A percentile compares a stretch with the other conserved stretches of the same genome.
phyloP scores from a whole-genome alignment of 139 green algal genomes.

The Micromonas commoda region DNA sequence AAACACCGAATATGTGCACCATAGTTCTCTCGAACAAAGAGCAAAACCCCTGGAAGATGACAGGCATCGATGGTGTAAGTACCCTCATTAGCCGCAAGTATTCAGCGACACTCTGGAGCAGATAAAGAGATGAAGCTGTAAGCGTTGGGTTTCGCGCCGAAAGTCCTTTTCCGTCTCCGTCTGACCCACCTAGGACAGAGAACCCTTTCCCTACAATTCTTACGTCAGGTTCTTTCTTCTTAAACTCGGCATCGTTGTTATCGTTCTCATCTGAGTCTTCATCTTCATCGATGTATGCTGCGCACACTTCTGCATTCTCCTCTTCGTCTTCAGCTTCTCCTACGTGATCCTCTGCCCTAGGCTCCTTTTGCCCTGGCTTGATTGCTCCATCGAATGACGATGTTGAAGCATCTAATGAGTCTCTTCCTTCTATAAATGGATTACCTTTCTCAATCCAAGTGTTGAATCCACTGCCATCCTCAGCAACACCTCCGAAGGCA shows the following conservation, averaged over 20 bases:
- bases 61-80: neutral
- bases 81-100: conserved; percentile 21
- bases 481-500: neutral
- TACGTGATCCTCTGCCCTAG: neutral
- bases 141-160: neutral
- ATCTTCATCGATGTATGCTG: neutral
- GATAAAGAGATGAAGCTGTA: conserved; percentile 21
- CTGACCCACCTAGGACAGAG: neutral
- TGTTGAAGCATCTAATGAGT: too few relatives aligned
- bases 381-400: neutral
- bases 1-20: conserved; percentile 18
- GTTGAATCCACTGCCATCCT: neutral
- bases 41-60: conserved; percentile 28
- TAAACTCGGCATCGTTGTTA: neutral
- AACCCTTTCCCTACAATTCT: neutral
- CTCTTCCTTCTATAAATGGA: neutral
- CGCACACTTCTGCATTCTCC: neutral
- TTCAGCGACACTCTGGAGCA: conserved; percentile 26
- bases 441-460: neutral
- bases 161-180: neutral
- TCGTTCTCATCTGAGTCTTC: neutral
- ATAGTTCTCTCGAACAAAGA: conserved; percentile 22
- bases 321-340: neutral
- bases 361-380: neutral
- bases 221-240: neutral